Evolutionary conservation across 371 early-diverging fungal genomes (phyloP), one percentile per base, ranked within the genome.

Genomic region (Dentiscutata heterogama): DNA sequence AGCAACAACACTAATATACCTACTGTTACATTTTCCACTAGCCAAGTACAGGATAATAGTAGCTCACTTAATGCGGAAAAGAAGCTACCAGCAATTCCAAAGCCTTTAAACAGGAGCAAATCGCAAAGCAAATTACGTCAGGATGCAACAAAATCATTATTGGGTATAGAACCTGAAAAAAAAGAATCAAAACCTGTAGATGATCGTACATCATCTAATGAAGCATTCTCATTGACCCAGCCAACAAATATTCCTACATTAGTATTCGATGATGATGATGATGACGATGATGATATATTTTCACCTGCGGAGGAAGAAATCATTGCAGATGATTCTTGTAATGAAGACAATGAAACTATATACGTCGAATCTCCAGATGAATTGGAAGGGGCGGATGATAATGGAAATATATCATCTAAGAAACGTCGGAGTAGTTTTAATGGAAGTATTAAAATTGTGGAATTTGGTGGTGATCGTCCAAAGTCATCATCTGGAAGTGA

Each of bases 271-370:
- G 83, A 63, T 10, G 65, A 63, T 60, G 81, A 50, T n/a, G 82
- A 84, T 5, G 84, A 85, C 2, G 84, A 80, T 25, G 83, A 81
- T 11, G 63, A 64, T 50, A 80, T 31, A 29, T 29, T 50, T 53
- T 67, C 67, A 20, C 58, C 64, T 14, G 29, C 27, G 3, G 75
- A 54, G 29, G 75, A 74, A 35, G 14, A 46, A n/a, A 22, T 60
- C 35, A 29, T n/a, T 67, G 79, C 50, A 29, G 64, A 78, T 53
- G 29, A 29, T n/a, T 78, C 77, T 2, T 20, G 39, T 70, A 51
- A 70, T 35, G 81, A 81, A 35, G 81, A 70, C 11, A 53, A 73
- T n/a, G 74, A 81, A 29, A 81, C 74, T 35, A 61, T 81, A 13
- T 70, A 53, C 27, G 20, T 73, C n/a, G 65, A 58, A 14, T 51